A percentile compares a stretch with the other conserved stretches of the same genome.
phyloP scores from a whole-genome alignment of 768 basidiomycete species.

The Trametes cubensis region DNA sequence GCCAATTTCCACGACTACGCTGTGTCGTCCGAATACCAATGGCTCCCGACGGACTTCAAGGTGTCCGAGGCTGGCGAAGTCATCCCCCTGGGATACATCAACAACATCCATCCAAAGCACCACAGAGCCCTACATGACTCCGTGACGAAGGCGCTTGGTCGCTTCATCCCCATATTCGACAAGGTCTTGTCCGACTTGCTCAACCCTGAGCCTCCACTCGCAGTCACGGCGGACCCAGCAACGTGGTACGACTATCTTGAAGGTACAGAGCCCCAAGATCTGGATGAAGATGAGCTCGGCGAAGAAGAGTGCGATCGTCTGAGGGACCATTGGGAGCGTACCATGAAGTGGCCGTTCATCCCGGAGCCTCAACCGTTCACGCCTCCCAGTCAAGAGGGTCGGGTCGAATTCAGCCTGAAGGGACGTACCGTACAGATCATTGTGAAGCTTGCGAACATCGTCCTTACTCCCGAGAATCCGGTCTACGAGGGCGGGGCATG shows the following conservation, averaged over 20 bases:
- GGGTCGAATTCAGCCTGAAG: slow-evolving; percentile 2
- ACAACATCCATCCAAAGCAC: slow-evolving; percentile 33
- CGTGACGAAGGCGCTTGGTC: slow-evolving; percentile 25
- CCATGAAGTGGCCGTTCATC: slow-evolving; percentile 18
- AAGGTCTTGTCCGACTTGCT: slow-evolving; percentile 28
- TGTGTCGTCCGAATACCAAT: slow-evolving; percentile 22
- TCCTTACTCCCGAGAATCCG: slow-evolving; percentile 35
- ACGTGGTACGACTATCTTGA: slow-evolving; percentile 17
- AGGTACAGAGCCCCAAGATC: neutral
- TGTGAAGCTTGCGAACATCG: slow-evolving; percentile 45
- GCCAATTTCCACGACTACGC: no score
- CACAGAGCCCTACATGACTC: slow-evolving; percentile 24
- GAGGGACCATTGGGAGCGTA: slow-evolving; percentile 6
- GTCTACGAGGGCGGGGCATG: slow-evolving; percentile 37
- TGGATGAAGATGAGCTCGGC: neutral
- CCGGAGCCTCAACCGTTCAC: slow-evolving; percentile 22
- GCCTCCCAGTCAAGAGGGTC: slow-evolving; percentile 2
- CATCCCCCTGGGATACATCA: slow-evolving; percentile 34
- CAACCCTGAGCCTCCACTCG: neutral
- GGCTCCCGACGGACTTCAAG: slow-evolving; percentile 37
- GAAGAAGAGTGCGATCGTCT: neutral
- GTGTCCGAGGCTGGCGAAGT: slow-evolving; percentile 29
- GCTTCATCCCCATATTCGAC: slow-evolving; percentile 34
- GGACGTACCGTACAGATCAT: slow-evolving; percentile 37
- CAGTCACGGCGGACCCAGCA: slow-evolving; percentile 7